Evolutionary conservation across 2,329 filamentous ascomycete species (phyloP), one percentile per base, ranked within the genome.

Genomic region (Gnomoniopsis smithogilvyi): DNA sequence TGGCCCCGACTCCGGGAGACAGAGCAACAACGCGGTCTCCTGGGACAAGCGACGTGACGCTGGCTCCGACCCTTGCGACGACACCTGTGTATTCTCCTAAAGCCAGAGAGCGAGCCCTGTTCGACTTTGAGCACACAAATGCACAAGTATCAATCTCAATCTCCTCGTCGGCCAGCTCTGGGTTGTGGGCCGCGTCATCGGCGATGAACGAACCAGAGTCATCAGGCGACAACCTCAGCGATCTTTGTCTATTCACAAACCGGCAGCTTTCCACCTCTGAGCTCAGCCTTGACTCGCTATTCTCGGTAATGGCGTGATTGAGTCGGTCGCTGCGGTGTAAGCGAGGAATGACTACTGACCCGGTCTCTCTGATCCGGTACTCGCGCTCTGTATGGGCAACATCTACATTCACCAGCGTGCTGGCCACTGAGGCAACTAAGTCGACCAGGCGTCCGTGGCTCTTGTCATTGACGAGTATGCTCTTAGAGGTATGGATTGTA

Each of bases 401-500:
- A 11, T 34, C 26, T 7, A 26, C 2, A 17, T 24, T 36, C 26
- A 19, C 26, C 2, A 50, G 2, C 24, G 12, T 17, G 24, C 26
- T 36, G 48, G 6, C 26, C 1, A 33, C 24, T 6, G 48, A 30
- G 48, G 48, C 15, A n/a, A 50, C 15, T 8, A 50, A 8, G 1
- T 50, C 26, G 11, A 50, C 26, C n/a, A 50, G 48, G 19, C 48
- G 48, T 6, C 24, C 24, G 15, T 50, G 10, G 26, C 10, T 15
- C 1, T 11, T 34, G 10, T n/a, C 11, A n/a, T n/a, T n/a, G n/a
- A n/a, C n/a, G n/a, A n/a, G n/a, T n/a, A n/a, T n/a, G n/a, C n/a
- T n/a, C n/a, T n/a, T n/a, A n/a, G n/a, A n/a, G n/a, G 52, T 51
- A 30, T 67, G 65, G 17, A 65, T 21, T 7, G 64, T 65, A 12